Base-by-base conservation (phyloP, 2,329 filamentous ascomycete species). In the Rhexocercosporidium sp. region DNA sequence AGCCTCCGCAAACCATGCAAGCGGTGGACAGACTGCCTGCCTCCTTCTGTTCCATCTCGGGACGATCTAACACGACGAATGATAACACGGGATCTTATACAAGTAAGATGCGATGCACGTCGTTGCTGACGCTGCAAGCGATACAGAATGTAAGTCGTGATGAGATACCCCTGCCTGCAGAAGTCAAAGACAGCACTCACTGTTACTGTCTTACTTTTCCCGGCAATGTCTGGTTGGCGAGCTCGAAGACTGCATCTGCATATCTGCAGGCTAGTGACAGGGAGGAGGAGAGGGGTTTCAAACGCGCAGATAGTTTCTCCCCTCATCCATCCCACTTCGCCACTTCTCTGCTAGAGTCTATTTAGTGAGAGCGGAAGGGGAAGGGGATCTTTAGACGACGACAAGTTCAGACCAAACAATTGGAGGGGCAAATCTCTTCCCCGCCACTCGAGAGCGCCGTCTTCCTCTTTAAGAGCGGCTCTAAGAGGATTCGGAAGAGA, bases 231-330 rank as follows among this genome's bases (percentile, higher is more conserved):
- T 37, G 53, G 53, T 37, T 56, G 51, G 49, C n/a, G 12, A n/a
- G 27, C 34, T 54, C 11, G 8, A 31, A 27, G 20, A 37, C 49
- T 53, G 49, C 53, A 56, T 37, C n/a, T 37, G 49, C 53, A 37
- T 56, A 37, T 34, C 53, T 56, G 29, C 53, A 56, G n/a, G 53
- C 29, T 56, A 31, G 53, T 56, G n/a, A 20, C 31, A 56, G 31
- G 53, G 53, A 39, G 37, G 53, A 37, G 29, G 53, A 56, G 53
- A 37, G 29, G 53, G 29, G 53, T 56, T 56, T 56, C 53, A 56
- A 22, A 56, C 31, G 53, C 37, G 53, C 53, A 44, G 3, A 18
- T 14, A 3, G 20, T 31, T 31, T 25, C 31, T 18, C 53, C 20
- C 11, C 49, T 31, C 49, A 53, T 29, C 49, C 49, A 27, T 22